A percentile compares a stretch with the other conserved stretches of the same genome.
These are phyloP conservation scores for Cladophialophora chaetospira DNA, from an alignment of 2,329 filamentous ascomycete genomes.

Conservation along the genomic window DNA sequence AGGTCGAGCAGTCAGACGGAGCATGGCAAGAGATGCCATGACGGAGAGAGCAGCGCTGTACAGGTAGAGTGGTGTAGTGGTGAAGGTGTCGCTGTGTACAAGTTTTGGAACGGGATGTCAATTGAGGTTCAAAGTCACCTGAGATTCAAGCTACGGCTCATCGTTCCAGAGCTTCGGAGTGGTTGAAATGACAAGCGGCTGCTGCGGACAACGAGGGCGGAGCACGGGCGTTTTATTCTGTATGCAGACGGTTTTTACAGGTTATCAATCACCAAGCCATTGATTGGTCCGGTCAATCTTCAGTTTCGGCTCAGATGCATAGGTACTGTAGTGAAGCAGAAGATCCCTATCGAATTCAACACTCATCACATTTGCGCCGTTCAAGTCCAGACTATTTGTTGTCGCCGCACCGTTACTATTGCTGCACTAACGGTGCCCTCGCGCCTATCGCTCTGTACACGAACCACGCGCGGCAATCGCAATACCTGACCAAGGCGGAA, in stretches of 20 bases:
- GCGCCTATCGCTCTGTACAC: slow-evolving; percentile 28
- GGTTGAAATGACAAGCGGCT: slow-evolving; percentile 18
- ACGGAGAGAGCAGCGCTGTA: slow-evolving; percentile 32
- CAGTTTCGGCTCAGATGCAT: neutral
- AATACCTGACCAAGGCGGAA: slow-evolving; percentile 21
- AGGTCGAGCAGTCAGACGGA: slow-evolving; percentile 72
- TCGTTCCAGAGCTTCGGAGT: slow-evolving; percentile 12
- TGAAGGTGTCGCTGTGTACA: slow-evolving; percentile 6
- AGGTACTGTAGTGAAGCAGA: no score
- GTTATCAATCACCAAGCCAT: neutral
- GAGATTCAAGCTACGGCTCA: slow-evolving; percentile 15
- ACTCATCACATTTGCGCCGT: neutral
- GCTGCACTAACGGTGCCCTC: no score
- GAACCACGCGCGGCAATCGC: slow-evolving; percentile 31
- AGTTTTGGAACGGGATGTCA: slow-evolving; percentile 14
- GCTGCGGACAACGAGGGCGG: neutral
- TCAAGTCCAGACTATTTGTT: neutral
- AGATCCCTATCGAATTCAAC: no score
- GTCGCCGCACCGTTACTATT: no score
- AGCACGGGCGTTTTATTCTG: neutral
- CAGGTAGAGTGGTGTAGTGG: slow-evolving; percentile 11
- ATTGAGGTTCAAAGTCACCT: slow-evolving; percentile 23
- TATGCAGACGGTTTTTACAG: neutral
- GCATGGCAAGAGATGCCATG: slow-evolving; percentile 69
- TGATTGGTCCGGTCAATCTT: neutral